These are phyloP conservation scores for Berberis thunbergii DNA, from an alignment of 164 flowering plant species.

Conservation along the genomic window DNA sequence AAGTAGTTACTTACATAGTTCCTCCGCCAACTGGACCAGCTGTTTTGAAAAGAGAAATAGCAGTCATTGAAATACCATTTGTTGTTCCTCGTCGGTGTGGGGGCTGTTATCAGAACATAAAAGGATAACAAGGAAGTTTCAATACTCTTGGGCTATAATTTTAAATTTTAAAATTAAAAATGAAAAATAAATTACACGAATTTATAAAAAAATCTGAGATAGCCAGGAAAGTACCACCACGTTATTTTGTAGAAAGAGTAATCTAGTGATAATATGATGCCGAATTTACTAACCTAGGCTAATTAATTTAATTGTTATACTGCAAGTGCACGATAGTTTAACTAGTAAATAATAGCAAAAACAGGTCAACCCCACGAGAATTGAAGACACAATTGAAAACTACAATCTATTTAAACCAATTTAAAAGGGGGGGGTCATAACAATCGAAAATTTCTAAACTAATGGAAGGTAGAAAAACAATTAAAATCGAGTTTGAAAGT, in stretches of 20 bases:
- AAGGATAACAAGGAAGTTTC: background rate
- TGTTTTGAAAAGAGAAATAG: slow-evolving; percentile 62
- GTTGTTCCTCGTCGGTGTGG: slow-evolving; percentile 57
- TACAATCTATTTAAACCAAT: no score
- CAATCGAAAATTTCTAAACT: no score
- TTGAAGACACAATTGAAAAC: no score
- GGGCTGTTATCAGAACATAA: slow-evolving; percentile 4
- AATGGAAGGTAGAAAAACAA: no score
- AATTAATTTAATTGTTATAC: no score
- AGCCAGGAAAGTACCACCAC: slow-evolving; percentile 11
- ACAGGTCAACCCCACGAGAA: no score
- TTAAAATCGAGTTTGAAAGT: no score
- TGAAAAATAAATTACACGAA: no score
- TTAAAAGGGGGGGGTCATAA: no score
- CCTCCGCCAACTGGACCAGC: slow-evolving; percentile 78
- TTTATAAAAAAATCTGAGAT: no score
- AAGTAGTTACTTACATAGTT: slow-evolving; percentile 37
- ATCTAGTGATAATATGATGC: slow-evolving; percentile 12
- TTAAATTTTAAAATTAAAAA: background rate
- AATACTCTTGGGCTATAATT: background rate
- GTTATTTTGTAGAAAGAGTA: slow-evolving; percentile 13
- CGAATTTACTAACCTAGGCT: background rate
- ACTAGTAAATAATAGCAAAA: no score
- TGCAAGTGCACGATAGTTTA: no score
- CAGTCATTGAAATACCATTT: slow-evolving; percentile 41